Conservation (phyloP, 192 early-diverging fungal genomes). For the Backusella mclennaniae region DNA sequence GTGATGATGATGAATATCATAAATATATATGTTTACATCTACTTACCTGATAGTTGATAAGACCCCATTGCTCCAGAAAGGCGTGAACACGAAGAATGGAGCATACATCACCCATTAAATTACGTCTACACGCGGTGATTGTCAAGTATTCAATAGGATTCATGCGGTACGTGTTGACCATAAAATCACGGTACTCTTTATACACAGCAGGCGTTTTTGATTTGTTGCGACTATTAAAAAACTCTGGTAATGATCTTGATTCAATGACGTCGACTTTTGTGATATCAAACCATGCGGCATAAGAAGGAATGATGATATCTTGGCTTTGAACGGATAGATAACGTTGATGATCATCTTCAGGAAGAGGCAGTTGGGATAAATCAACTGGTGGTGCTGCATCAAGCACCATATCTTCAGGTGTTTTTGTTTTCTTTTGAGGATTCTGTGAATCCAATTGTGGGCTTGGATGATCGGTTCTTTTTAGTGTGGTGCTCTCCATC, state of each 20-base stretch:
- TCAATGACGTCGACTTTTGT: slow-evolving; percentile 82
- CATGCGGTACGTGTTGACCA: slow-evolving; percentile 96
- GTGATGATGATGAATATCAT: neutral
- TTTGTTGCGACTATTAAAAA: slow-evolving; percentile 93
- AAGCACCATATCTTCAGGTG: neutral
- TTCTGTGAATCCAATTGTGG: neutral
- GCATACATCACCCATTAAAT: slow-evolving; percentile 98
- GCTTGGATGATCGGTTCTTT: neutral
- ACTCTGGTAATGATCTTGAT: slow-evolving; percentile 86
- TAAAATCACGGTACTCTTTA: slow-evolving; percentile 96
- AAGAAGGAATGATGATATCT: slow-evolving; percentile 85
- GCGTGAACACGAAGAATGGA: slow-evolving; percentile 98
- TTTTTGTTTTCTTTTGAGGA: neutral
- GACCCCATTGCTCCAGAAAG: slow-evolving; percentile 98
- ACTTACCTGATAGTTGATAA: slow-evolving; percentile 96
- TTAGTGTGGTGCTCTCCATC: neutral
- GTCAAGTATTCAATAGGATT: slow-evolving; percentile 96
- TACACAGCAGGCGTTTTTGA: slow-evolving; percentile 92
- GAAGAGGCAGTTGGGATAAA: neutral
- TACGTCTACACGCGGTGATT: slow-evolving; percentile 95
- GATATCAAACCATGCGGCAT: slow-evolving; percentile 93
- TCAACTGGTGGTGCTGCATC: neutral
- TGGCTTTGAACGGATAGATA: slow-evolving; percentile 69
- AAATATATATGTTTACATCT: too few relatives aligned
- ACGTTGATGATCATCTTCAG: slow-evolving; percentile 60